Evolutionary conservation across 208 protist species (phyloP).

Genomic region (Phytomonas sp.): DNA sequence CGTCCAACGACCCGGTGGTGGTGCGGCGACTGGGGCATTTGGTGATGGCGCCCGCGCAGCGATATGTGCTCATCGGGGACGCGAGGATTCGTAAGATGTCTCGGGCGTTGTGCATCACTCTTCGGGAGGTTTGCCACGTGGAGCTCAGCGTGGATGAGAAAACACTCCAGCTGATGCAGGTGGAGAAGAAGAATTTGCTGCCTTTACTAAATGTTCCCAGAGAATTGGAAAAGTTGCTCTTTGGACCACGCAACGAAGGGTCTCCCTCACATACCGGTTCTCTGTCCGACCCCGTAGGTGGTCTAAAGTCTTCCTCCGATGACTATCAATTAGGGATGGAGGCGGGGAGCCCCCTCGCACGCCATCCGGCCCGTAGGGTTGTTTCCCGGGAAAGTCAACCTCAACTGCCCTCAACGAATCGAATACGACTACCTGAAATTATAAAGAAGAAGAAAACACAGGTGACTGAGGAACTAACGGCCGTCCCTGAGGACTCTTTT

Average conservation of each 20-base stretch:
- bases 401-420: background rate
- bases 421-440: background rate
- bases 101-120: constrained; percentile 55
- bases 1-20: constrained; percentile 15
- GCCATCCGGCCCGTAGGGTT: background rate
- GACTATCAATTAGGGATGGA: background rate
- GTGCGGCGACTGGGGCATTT: constrained; percentile 12
- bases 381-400: background rate
- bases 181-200: constrained; percentile 38
- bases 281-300: constrained; percentile 11
- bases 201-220: constrained; percentile 26
- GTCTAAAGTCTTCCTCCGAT: background rate
- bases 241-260: constrained; percentile 42
- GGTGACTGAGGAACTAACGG: background rate
- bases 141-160: constrained; percentile 31
- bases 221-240: constrained; percentile 38
- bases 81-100: constrained; percentile 72
- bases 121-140: constrained; percentile 14
- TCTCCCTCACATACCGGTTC: constrained; percentile 35
- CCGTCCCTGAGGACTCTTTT: background rate
- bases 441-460: background rate
- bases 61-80: constrained; percentile 65
- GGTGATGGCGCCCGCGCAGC: constrained; percentile 17
- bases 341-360: background rate
- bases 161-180: constrained; percentile 41